These are phyloP conservation scores for Aspergillus unguis DNA, from an alignment of 2,329 filamentous ascomycete species.

Conservation along the genomic window DNA sequence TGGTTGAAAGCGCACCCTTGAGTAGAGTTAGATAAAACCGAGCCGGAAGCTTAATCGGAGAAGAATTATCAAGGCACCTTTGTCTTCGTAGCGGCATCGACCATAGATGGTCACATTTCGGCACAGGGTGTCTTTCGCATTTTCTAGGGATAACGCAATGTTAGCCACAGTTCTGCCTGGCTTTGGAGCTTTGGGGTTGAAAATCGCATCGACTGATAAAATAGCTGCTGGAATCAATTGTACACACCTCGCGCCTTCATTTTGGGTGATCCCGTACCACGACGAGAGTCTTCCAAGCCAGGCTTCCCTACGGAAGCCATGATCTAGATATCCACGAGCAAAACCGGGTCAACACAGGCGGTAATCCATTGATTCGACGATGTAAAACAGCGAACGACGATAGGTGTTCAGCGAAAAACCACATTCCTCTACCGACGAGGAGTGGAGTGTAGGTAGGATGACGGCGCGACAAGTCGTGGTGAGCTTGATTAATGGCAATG, in stretches of 20 bases:
- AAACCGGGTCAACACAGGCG: constrained; percentile 35
- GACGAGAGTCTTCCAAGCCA: constrained; percentile 45
- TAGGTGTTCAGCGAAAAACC: constrained; percentile 28
- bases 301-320: constrained; percentile 47
- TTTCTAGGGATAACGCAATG: constrained; percentile 50
- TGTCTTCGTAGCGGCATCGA: constrained; percentile 86
- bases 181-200: neutral
- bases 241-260: constrained; percentile 48
- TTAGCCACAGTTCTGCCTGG: constrained; percentile 3
- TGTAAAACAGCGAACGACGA: constrained; percentile 27
- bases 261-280: constrained; percentile 45
- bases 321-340: constrained; percentile 28
- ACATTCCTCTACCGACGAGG: constrained; percentile 35
- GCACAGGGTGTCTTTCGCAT: constrained; percentile 82
- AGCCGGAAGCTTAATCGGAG: constrained; percentile 1
- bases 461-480: constrained; percentile 1
- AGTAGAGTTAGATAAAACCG: constrained; percentile 20
- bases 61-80: constrained; percentile 49
- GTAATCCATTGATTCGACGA: constrained; percentile 40
- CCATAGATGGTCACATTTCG: constrained; percentile 92
- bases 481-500: constrained; percentile 4
- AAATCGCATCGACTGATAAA: neutral
- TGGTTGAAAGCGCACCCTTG: constrained; percentile 80
- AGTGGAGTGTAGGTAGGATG: constrained; percentile 6
- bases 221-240: neutral